phyloP scores from a whole-genome alignment of 352 stramenopile genomes.

The Peronospora belbahrii region DNA sequence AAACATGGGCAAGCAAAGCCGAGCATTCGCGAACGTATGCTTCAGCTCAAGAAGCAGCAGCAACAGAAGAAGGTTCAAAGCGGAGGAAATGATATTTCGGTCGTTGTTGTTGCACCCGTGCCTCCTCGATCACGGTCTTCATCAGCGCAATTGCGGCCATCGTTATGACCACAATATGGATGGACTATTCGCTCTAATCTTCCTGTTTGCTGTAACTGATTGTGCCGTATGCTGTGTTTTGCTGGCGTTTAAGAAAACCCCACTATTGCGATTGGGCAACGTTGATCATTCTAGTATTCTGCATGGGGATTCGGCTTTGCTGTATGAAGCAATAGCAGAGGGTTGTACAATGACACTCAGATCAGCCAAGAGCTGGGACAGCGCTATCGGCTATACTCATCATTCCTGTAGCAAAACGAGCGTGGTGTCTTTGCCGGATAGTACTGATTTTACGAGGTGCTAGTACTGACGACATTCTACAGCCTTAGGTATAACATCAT shows the following conservation, averaged over 20 bases:
- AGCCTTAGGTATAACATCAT: no score
- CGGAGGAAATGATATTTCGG: conserved; percentile 21
- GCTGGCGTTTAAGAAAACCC: neutral
- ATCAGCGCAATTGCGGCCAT: conserved; percentile 11
- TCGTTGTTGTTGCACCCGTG: conserved; percentile 19
- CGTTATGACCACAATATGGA: conserved; percentile 25
- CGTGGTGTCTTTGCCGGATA: no score
- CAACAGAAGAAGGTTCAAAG: conserved; percentile 23
- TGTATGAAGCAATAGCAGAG: neutral
- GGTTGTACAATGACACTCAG: neutral
- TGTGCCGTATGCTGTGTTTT: neutral
- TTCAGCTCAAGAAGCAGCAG: conserved; percentile 45
- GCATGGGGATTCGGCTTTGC: neutral
- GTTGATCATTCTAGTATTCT: neutral
- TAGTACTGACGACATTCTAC: no score
- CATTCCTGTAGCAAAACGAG: no score
- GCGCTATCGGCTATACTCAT: neutral
- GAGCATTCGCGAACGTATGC: conserved; percentile 51
- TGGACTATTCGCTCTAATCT: conserved; percentile 18
- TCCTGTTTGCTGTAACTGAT: conserved; percentile 18
- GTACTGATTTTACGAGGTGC: no score
- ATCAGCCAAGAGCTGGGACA: neutral
- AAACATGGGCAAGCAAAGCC: conserved; percentile 29
- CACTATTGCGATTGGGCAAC: neutral
- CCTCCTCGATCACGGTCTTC: conserved; percentile 10